These are phyloP conservation scores for Pythium oligandrum DNA, from an alignment of 352 stramenopile genomes.

Conservation along the genomic window DNA sequence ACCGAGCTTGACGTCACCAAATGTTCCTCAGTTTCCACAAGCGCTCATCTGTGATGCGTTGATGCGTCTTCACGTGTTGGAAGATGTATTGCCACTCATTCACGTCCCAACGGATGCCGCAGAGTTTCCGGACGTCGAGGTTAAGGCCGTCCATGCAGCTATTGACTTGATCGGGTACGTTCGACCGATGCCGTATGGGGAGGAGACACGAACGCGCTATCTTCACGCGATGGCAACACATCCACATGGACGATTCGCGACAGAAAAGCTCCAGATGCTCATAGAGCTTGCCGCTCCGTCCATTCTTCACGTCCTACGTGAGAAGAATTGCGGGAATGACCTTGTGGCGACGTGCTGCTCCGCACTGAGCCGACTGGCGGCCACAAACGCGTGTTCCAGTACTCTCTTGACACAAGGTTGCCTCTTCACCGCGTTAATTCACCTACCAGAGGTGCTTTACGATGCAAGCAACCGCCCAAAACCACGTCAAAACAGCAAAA, in stretches of 20 bases:
- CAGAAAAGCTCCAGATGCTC: conserved; percentile 39
- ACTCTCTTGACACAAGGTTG: conserved; percentile 46
- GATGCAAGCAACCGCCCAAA: background rate
- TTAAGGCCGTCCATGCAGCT: conserved; percentile 34
- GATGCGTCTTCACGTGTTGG: conserved; percentile 53
- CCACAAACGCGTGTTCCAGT: conserved; percentile 43
- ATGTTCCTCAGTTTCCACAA: conserved; percentile 47
- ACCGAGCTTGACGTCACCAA: conserved; percentile 40
- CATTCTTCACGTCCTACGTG: conserved; percentile 50
- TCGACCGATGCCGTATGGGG: conserved; percentile 54
- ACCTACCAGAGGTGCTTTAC: conserved; percentile 46
- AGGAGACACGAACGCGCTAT: conserved; percentile 35
- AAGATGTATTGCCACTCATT: conserved; percentile 63
- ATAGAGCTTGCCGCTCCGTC: conserved; percentile 44
- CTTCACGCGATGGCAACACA: conserved; percentile 11
- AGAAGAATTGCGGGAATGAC: conserved; percentile 26
- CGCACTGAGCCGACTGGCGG: conserved; percentile 54
- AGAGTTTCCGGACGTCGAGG: conserved; percentile 39
- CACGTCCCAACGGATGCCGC: conserved; percentile 36
- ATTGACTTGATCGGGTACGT: conserved; percentile 60
- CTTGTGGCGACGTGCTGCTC: conserved; percentile 52
- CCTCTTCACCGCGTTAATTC: conserved; percentile 48
- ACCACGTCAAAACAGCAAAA: conserved; percentile 1
- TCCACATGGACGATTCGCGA: conserved; percentile 32
- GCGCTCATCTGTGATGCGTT: conserved; percentile 63